phyloP scores from a whole-genome alignment of 495 filamentous ascomycete genomes.

The Penicillium coprophilum region DNA sequence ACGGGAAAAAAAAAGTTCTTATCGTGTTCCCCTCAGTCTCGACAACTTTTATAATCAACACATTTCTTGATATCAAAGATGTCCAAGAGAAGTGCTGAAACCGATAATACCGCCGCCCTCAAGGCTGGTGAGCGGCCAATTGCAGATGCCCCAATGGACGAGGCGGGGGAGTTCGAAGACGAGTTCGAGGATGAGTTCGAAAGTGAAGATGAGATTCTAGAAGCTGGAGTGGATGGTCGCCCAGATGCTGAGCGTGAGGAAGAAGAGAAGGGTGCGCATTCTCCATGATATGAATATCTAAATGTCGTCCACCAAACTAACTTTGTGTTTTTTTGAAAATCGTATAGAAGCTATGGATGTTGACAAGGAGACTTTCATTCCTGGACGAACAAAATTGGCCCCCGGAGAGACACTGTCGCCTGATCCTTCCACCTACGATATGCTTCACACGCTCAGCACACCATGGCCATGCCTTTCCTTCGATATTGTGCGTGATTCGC shows the following conservation, averaged over 20 bases:
- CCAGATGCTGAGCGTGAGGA: slow-evolving; percentile 91
- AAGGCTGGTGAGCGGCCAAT: slow-evolving; percentile 69
- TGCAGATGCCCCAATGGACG: slow-evolving; percentile 47
- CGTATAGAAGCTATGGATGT: slow-evolving; percentile 78
- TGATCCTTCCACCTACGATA: slow-evolving; percentile 88
- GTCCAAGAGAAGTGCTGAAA: slow-evolving; percentile 67
- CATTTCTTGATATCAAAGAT: slow-evolving; percentile 46
- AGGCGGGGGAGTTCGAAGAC: slow-evolving; percentile 90
- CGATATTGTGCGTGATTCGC: slow-evolving; percentile 82
- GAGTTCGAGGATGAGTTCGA: slow-evolving; percentile 97
- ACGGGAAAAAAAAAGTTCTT: slow-evolving; percentile 38
- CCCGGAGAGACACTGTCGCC: slow-evolving; percentile 87
- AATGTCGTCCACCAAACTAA: slow-evolving; percentile 6
- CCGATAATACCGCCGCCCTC: slow-evolving; percentile 58
- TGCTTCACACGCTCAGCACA: slow-evolving; percentile 89
- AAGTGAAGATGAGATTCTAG: slow-evolving; percentile 92
- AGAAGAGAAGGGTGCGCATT: slow-evolving; percentile 65
- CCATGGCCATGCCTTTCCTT: slow-evolving; percentile 97
- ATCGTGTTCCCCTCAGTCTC: slow-evolving; percentile 24
- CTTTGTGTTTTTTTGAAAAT: background rate
- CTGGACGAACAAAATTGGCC: slow-evolving; percentile 80
- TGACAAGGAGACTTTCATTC: slow-evolving; percentile 89
- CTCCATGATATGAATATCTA: background rate
- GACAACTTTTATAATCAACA: slow-evolving; percentile 6
- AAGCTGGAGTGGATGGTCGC: slow-evolving; percentile 89